Conservation (phyloP, 2,329 filamentous ascomycete species). For the Exophiala aquamarina region DNA sequence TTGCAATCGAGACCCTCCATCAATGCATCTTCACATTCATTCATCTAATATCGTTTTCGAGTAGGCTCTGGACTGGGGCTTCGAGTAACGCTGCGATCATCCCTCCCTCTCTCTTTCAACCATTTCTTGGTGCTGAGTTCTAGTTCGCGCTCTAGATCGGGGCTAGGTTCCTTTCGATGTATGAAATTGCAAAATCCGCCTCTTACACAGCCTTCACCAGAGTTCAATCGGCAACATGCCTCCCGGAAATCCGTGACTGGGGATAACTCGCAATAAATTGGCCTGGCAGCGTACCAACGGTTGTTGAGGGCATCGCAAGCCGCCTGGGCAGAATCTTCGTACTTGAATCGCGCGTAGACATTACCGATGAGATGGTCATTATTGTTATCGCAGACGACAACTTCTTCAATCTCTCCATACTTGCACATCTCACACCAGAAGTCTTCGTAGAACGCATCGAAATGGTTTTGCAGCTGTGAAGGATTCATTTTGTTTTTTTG, state of each 20-base stretch:
- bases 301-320: conserved; percentile 93
- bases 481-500: conserved; percentile 96
- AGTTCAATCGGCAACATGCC: conserved; percentile 92
- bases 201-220: conserved; percentile 89
- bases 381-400: conserved; percentile 99
- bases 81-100: conserved; percentile 76
- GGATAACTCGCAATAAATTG: conserved; percentile 96
- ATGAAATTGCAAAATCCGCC: conserved; percentile 99
- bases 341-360: conserved; percentile 99
- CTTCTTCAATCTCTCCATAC: conserved; percentile 94
- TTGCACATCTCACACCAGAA: conserved; percentile 99
- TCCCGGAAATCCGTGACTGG: conserved; percentile 98
- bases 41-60: conserved; percentile 64
- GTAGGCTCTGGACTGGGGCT: conserved; percentile 86
- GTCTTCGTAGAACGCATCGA: conserved; percentile 99
- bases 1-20: too few species aligned
- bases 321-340: conserved; percentile 91
- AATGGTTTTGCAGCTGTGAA: conserved; percentile 96
- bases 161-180: conserved; percentile 88
- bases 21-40: too few species aligned
- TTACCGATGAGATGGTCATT: conserved; percentile 99
- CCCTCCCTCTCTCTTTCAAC: conserved; percentile 79
- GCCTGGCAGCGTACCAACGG: conserved; percentile 94
- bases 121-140: conserved; percentile 93
- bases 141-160: conserved; percentile 86